Base-by-base conservation (phyloP, 2,329 filamentous ascomycete species). In the Tolypocladium ophioglossoides region DNA sequence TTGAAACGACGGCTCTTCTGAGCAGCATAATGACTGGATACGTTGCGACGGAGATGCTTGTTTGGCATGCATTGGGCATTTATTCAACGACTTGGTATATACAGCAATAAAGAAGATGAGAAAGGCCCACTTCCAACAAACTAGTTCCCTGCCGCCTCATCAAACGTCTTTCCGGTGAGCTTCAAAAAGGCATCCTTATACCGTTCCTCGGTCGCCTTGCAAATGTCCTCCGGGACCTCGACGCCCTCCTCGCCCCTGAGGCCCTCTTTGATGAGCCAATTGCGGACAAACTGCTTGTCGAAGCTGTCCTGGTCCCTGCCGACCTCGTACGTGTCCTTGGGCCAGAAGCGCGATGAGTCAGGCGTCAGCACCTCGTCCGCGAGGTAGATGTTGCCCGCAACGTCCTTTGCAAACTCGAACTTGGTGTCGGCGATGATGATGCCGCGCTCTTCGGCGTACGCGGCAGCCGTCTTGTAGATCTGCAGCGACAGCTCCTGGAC, bases 331-430 rank as follows among this genome's bases (percentile, higher is more conserved):
- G 77, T 77, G 46, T 83, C 83, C 58, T 79, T 82, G 1, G 85
- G 84, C 91, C 92, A 97, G 78, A 96, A 96, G 18, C 91, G 82
- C 51, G 87, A 92, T 53, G 82, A 86, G 68, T 90, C 86, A 2
- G 91, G 90, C 9, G 90, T 95, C 56, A 95, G 74, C 24, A 95
- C 89, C 73, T 95, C 90, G 65, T 95, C 90, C 5, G 91, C 83
- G 52, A 70, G 58, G 32, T 66, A 62, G 6, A 69, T 60, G 57
- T 64, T 50, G 55, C 63, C 77, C 58, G 80, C 76, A 60, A 86
- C 83, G 46, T 68, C 66, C 53, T 60, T 56, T 24, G 63, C 67
- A 56, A 70, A 92, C 72, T 79, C 77, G 58, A 78, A 78, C 37
- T 61, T 62, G 37, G 61, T 78, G 61, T 79, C 76, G 54, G 67